A percentile compares a stretch with the other conserved stretches of the same genome.
Evolutionary conservation across 139 green algal genomes (phyloP).

Genomic region (Pseudopediastrum boryanum): DNA sequence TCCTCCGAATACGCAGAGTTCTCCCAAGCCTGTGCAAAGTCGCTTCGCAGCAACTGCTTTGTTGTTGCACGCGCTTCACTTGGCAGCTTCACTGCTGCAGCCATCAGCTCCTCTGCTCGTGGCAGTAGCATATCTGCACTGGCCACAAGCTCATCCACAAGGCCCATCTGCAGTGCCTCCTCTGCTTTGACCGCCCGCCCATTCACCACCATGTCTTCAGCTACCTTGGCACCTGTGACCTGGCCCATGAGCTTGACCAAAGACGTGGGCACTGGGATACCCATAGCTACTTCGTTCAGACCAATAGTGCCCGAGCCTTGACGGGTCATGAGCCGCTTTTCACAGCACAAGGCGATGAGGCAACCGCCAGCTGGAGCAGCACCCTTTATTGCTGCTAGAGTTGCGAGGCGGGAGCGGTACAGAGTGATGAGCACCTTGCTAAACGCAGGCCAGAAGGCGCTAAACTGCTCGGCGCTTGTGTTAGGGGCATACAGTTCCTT

Average conservation of each 20-base stretch:
- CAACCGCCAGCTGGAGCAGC: constrained; percentile 92
- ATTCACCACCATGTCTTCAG: constrained; percentile 66
- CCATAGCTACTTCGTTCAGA: constrained; percentile 83
- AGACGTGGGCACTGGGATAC: constrained; percentile 88
- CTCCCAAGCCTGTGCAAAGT: constrained; percentile 68
- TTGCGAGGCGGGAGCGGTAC: constrained; percentile 72
- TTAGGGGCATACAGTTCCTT: constrained; percentile 83
- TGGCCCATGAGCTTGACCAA: constrained; percentile 78
- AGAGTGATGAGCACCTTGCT: constrained; percentile 81
- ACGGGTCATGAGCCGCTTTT: constrained; percentile 85
- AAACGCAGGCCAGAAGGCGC: constrained; percentile 77
- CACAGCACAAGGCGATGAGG: constrained; percentile 87
- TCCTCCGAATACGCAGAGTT: constrained; percentile 59
- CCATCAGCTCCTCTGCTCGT: constrained; percentile 49
- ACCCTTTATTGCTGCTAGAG: constrained; percentile 83
- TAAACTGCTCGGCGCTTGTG: constrained; percentile 54
- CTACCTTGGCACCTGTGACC: constrained; percentile 53
- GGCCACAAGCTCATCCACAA: constrained; percentile 76
- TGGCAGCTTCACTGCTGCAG: constrained; percentile 55
- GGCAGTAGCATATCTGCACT: constrained; percentile 55
- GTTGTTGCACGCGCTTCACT: constrained; percentile 48
- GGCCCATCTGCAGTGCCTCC: constrained; percentile 64
- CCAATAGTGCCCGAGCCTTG: constrained; percentile 71
- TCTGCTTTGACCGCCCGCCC: constrained; percentile 35
- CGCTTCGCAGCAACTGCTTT: constrained; percentile 61